A percentile compares a stretch with the other conserved stretches of the same genome.
phyloP scores from a whole-genome alignment of 805 yeast genomes.

The Yamadazyma kitorensis region DNA sequence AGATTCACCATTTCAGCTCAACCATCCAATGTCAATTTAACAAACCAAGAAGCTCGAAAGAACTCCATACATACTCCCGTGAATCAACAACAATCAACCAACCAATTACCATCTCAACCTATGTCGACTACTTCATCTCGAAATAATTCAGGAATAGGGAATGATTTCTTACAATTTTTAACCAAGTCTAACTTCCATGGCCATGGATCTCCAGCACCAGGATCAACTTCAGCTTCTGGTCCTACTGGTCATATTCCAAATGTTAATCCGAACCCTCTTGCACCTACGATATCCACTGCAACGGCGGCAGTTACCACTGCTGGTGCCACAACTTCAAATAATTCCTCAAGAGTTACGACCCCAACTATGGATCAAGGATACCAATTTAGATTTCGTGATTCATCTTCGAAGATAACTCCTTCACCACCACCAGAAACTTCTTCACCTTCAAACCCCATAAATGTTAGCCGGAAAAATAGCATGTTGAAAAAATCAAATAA shows the following conservation, averaged over 20 bases:
- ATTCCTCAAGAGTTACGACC: conserved; percentile 11
- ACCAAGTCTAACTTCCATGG: conserved; percentile 5
- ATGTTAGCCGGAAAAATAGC: conserved; percentile 13
- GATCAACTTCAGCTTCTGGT: too few species aligned
- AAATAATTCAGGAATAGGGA: conserved; percentile 11
- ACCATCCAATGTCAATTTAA: conserved; percentile 33
- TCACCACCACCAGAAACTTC: conserved; percentile 19
- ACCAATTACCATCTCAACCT: background rate
- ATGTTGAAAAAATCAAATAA: conserved; percentile 38
- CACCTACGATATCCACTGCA: too few species aligned
- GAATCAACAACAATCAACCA: conserved; percentile 1
- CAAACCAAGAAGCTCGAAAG: conserved; percentile 9
- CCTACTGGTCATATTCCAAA: conserved; percentile 5
- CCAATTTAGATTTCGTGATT: background rate
- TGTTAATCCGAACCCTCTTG: too few species aligned
- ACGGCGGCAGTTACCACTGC: conserved; percentile 3
- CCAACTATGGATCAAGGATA: conserved; percentile 8
- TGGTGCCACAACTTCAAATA: conserved; percentile 4
- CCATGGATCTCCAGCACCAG: too few species aligned
- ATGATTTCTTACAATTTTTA: conserved; percentile 12
- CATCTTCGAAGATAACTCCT: conserved; percentile 7
- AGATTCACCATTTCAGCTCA: conserved; percentile 44
- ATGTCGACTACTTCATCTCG: conserved; percentile 7
- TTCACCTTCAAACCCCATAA: conserved; percentile 19
- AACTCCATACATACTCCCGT: conserved; percentile 1